Evolutionary conservation across 108 stramenopile genomes (phyloP).

Genomic region (Cyclotella atomus): DNA sequence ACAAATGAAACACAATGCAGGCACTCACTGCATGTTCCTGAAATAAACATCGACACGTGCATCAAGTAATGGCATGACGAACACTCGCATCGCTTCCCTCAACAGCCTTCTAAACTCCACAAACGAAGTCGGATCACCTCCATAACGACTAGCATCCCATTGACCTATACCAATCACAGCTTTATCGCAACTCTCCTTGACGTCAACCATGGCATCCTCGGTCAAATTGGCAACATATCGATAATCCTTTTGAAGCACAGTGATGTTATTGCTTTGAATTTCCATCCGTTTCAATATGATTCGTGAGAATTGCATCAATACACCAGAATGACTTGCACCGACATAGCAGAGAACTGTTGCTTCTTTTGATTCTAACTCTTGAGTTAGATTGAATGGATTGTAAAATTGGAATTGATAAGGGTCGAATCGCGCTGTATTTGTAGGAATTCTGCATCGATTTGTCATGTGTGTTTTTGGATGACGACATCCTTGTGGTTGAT

Average conservation of each 20-base stretch:
- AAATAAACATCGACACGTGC: constrained; percentile 2
- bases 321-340: constrained; percentile 9
- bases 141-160: constrained; percentile 16
- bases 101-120: background rate
- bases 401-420: background rate
- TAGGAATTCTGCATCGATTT: background rate
- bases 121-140: constrained; percentile 3
- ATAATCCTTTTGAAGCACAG: background rate
- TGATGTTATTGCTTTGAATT: background rate
- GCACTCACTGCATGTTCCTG: constrained; percentile 9
- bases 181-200: constrained; percentile 2
- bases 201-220: background rate
- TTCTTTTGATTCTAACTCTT: background rate
- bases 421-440: background rate
- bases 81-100: background rate
- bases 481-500: background rate
- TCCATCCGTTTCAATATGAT: background rate
- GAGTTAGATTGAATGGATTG: background rate
- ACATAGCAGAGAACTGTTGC: background rate
- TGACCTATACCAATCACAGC: constrained; percentile 15
- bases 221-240: constrained; percentile 4
- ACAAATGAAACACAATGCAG: background rate
- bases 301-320: background rate
- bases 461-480: background rate
- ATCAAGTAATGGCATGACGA: background rate